A percentile compares a stretch with the other conserved stretches of the same genome.
Evolutionary conservation across 176 grass and related monocot genomes (phyloP).

Genomic region (Cocos nucifera): DNA sequence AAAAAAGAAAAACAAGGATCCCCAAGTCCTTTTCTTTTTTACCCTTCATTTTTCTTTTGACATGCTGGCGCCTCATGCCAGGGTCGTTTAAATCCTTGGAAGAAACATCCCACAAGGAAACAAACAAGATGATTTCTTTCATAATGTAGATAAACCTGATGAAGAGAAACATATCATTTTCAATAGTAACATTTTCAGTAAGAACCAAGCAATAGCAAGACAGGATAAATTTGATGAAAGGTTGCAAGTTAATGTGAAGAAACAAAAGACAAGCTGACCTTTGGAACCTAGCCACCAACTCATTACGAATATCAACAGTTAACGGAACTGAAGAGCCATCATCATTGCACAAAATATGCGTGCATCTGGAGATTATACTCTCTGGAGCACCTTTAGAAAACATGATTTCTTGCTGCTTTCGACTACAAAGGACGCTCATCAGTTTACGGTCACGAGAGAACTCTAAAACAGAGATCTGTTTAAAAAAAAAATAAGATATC

Average conservation of each 20-base stretch:
- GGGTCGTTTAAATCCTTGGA: too few species aligned
- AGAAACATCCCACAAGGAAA: too few species aligned
- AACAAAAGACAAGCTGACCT: constrained; percentile 39
- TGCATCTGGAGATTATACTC: constrained; percentile 75
- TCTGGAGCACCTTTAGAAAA: constrained; percentile 99
- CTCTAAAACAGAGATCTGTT: constrained; percentile 72
- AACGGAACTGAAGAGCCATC: constrained; percentile 88
- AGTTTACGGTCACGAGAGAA: constrained; percentile 97
- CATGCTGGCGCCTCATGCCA: too few species aligned
- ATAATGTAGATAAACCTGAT: too few species aligned
- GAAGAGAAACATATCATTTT: too few species aligned
- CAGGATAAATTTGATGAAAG: too few species aligned
- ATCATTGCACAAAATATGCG: constrained; percentile 91
- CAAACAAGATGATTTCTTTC: too few species aligned
- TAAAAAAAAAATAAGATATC: constrained; percentile 30
- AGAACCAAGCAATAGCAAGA: too few species aligned
- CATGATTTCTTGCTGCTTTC: constrained; percentile 96
- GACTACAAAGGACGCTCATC: constrained; percentile 96
- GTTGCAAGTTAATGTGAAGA: not conserved
- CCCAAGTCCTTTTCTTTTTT: too few species aligned
- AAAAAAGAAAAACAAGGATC: too few species aligned
- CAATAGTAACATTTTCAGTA: too few species aligned
- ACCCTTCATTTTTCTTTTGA: too few species aligned
- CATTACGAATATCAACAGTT: constrained; percentile 70
- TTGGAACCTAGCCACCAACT: constrained; percentile 77